Conservation (phyloP, 2,329 filamentous ascomycete species). For the Cadophora malorum region DNA sequence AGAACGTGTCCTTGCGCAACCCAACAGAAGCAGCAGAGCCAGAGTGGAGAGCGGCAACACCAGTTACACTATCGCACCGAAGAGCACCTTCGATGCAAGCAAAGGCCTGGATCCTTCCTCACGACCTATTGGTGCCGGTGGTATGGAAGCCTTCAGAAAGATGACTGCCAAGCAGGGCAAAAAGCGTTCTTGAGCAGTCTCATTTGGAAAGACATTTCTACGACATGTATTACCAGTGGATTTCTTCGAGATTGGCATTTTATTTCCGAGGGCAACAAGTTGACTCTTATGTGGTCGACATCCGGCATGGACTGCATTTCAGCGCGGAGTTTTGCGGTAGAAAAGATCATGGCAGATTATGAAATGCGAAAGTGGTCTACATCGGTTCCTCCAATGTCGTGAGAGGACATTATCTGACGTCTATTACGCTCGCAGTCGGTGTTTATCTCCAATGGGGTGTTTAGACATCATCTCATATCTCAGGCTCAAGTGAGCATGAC, state of each 20-base stretch:
- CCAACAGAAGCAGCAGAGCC: constrained; percentile 60
- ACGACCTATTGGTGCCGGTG: constrained; percentile 66
- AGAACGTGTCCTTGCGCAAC: constrained; percentile 64
- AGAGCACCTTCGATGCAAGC: constrained; percentile 64
- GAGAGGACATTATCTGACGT: not conserved
- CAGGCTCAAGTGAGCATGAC: not conserved
- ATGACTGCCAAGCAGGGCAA: constrained; percentile 68
- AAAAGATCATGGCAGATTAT: constrained; percentile 1
- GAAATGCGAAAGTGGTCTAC: constrained; percentile 5
- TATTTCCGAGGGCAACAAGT: not conserved
- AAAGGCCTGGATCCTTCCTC: constrained; percentile 55
- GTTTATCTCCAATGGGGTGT: not conserved
- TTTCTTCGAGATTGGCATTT: not conserved
- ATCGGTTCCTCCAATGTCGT: not conserved
- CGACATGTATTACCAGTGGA: constrained; percentile 6
- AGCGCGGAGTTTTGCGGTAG: constrained; percentile 25
- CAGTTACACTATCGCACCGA: constrained; percentile 48
- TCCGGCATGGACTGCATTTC: constrained; percentile 15
- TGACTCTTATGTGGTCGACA: not conserved
- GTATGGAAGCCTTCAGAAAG: constrained; percentile 68
- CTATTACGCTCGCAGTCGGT: not conserved
- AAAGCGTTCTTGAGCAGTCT: constrained; percentile 49
- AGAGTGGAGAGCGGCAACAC: constrained; percentile 48
- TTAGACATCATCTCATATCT: not conserved
- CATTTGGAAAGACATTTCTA: not conserved